Conservation (phyloP, 805 yeast genomes). For the Lachancea mirantina region DNA sequence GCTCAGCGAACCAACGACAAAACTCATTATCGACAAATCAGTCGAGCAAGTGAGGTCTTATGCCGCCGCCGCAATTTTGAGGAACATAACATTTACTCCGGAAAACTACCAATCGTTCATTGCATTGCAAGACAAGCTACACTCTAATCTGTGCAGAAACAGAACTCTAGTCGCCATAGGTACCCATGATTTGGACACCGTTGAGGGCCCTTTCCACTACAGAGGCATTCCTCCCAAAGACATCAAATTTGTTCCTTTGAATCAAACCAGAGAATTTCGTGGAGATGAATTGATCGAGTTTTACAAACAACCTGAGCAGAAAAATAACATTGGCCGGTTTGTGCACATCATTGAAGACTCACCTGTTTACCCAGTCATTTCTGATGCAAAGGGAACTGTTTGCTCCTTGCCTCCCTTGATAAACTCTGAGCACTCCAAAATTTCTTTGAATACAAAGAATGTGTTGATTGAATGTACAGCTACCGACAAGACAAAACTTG, state of each 20-base stretch:
- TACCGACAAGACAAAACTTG: slow-evolving; percentile 90
- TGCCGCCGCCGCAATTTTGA: slow-evolving; percentile 90
- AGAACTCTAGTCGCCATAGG: slow-evolving; percentile 98
- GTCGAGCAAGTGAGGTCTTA: slow-evolving; percentile 77
- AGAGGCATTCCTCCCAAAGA: slow-evolving; percentile 77
- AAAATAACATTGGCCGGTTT: slow-evolving; percentile 83
- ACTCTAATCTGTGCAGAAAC: slow-evolving; percentile 91
- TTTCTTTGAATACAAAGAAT: slow-evolving; percentile 74
- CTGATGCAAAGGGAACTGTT: slow-evolving; percentile 67
- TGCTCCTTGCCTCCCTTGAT: slow-evolving; percentile 96
- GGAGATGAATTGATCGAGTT: slow-evolving; percentile 81
- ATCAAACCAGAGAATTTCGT: slow-evolving; percentile 59
- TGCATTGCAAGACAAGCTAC: slow-evolving; percentile 92
- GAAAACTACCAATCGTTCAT: slow-evolving; percentile 91
- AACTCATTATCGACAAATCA: slow-evolving; percentile 67
- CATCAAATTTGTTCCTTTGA: slow-evolving; percentile 66
- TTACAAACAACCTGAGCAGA: slow-evolving; percentile 60
- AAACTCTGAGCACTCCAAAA: slow-evolving; percentile 86
- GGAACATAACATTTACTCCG: slow-evolving; percentile 73
- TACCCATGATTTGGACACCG: slow-evolving; percentile 85
- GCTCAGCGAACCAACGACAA: slow-evolving; percentile 54
- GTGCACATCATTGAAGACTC: slow-evolving; percentile 82
- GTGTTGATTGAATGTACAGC: slow-evolving; percentile 93
- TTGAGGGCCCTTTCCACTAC: slow-evolving; percentile 78
- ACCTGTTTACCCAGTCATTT: slow-evolving; percentile 85